Percentiles rank a stretch among this genome's conserved stretches.
Evolutionary conservation across 352 stramenopile species (phyloP).

Genomic region (Pythium rishiriense): DNA sequence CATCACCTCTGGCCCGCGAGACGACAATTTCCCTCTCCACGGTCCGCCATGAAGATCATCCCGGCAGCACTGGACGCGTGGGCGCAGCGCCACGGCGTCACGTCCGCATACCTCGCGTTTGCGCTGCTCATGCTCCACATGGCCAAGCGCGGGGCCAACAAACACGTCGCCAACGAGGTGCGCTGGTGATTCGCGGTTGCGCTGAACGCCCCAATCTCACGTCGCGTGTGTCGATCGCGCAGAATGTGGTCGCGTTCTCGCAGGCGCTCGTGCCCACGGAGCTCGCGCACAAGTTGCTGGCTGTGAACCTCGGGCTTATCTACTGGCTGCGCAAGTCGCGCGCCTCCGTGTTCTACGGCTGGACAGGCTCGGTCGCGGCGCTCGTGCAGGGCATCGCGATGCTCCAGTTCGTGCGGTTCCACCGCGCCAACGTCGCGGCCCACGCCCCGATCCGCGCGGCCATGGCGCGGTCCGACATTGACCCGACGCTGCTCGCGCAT

Average conservation of each 20-base stretch:
- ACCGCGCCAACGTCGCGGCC: slow-evolving; percentile 42
- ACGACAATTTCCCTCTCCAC: neutral
- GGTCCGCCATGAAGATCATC: slow-evolving; percentile 29
- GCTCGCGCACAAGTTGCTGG: slow-evolving; percentile 59
- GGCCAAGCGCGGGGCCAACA: slow-evolving; percentile 26
- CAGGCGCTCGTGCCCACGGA: slow-evolving; percentile 55
- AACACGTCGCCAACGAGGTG: slow-evolving; percentile 26
- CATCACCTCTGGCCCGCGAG: neutral
- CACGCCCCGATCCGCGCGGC: slow-evolving; percentile 44
- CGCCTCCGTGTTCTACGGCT: slow-evolving; percentile 39
- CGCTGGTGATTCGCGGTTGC: no score
- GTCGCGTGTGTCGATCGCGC: neutral
- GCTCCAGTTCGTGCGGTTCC: slow-evolving; percentile 40
- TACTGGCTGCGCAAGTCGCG: slow-evolving; percentile 49
- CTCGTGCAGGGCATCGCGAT: slow-evolving; percentile 52
- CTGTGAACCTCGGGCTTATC: slow-evolving; percentile 44
- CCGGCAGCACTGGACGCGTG: slow-evolving; percentile 13
- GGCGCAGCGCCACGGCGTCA: slow-evolving; percentile 26
- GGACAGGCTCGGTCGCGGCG: slow-evolving; percentile 47
- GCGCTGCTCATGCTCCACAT: slow-evolving; percentile 31
- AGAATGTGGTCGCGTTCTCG: slow-evolving; percentile 51
- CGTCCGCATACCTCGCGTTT: slow-evolving; percentile 28
- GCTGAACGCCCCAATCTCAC: neutral
- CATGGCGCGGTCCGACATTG: slow-evolving; percentile 39
- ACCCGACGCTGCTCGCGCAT: slow-evolving; percentile 26